These are phyloP conservation scores for Penicillium sp. DNA, from an alignment of 2,329 filamentous ascomycete species.

Conservation along the genomic window DNA sequence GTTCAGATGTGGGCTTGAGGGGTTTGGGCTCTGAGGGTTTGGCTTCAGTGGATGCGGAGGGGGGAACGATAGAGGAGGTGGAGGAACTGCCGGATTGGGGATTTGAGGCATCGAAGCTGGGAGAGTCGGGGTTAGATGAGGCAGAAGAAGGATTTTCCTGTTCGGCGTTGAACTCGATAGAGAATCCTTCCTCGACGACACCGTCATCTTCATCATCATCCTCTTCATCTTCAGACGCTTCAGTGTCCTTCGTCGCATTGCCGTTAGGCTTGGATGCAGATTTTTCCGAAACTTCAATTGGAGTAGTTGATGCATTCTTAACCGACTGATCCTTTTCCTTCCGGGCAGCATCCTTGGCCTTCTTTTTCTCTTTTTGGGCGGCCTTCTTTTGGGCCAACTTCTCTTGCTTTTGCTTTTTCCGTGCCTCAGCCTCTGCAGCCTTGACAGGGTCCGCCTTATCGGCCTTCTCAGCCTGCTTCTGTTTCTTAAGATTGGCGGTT, in stretches of 20 bases:
- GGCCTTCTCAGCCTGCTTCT: slow-evolving; percentile 50
- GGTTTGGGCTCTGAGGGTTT: slow-evolving; percentile 55
- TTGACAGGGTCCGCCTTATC: slow-evolving; percentile 25
- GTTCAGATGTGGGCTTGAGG: slow-evolving; percentile 67
- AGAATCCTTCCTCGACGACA: slow-evolving; percentile 50
- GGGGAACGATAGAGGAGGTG: slow-evolving; percentile 63
- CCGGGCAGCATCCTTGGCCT: slow-evolving; percentile 43
- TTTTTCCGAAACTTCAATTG: slow-evolving; percentile 23
- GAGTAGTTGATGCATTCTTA: slow-evolving; percentile 21
- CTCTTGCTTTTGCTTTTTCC: slow-evolving; percentile 41
- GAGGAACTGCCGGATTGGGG: slow-evolving; percentile 61
- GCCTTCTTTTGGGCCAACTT: slow-evolving; percentile 50
- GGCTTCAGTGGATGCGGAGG: slow-evolving; percentile 30
- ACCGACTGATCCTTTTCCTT: slow-evolving; percentile 34
- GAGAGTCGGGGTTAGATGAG: slow-evolving; percentile 57
- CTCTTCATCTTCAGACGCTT: slow-evolving; percentile 24
- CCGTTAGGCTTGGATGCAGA: slow-evolving; percentile 21
- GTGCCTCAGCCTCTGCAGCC: slow-evolving; percentile 35
- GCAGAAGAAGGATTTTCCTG: slow-evolving; percentile 41
- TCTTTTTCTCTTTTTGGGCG: slow-evolving; percentile 51
- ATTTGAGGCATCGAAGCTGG: slow-evolving; percentile 54
- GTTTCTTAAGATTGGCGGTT: slow-evolving; percentile 50
- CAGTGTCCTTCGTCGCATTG: slow-evolving; percentile 18
- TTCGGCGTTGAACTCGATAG: slow-evolving; percentile 46
- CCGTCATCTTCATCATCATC: slow-evolving; percentile 39